Evolutionary conservation across 2,329 filamentous ascomycete species (phyloP), one percentile per base, ranked within the genome.

Genomic region (Xylariaceae sp.): DNA sequence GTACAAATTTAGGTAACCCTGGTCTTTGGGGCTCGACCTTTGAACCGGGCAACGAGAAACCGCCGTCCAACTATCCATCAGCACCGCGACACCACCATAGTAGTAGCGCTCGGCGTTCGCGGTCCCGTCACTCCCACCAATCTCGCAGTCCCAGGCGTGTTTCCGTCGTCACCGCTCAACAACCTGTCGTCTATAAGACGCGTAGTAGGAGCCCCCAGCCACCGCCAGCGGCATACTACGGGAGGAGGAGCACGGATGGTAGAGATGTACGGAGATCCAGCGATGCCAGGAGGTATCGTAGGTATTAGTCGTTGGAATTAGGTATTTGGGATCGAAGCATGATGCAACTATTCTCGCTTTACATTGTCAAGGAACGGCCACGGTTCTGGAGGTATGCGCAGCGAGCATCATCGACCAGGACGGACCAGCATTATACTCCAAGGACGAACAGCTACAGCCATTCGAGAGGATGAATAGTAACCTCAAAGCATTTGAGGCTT

Each of bases 1-100:
- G 73, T 59, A 56, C 63, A 44, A 73, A 74, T 55, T 57, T 73
- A 35, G 69, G 70, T 9, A 40, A 49, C 12, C 58, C 62, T 0
- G 49, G 44, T 1, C n/a, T 19, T 12, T 66, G 63, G 63, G 63
- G 64, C 27, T 36, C 40, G 11, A 61, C 56, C 2, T 65, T 58
- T 33, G 63, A 62, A 45, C 56, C 59, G 9, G 54, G 57, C 11
- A 43, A 56, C 18, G 62, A 66, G 51, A 62, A 64, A 48, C 51
- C 54, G 30, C 47, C 45, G 22, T 30, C n/a, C n/a, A n/a, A 48
- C 5, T 49, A 52, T 33, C 48, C 48, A 30, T 47, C 49, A 5
- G 51, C 46, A 14, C 51, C 54, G n/a, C 54, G 55, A 40, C 48
- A 45, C 6, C 57, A 56, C 27, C n/a, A n/a, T n/a, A n/a, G n/a